A percentile compares a stretch with the other conserved stretches of the same genome.
phyloP scores from a whole-genome alignment of 1,284 basidiomycete species.

The Pseudozyma sp. region DNA sequence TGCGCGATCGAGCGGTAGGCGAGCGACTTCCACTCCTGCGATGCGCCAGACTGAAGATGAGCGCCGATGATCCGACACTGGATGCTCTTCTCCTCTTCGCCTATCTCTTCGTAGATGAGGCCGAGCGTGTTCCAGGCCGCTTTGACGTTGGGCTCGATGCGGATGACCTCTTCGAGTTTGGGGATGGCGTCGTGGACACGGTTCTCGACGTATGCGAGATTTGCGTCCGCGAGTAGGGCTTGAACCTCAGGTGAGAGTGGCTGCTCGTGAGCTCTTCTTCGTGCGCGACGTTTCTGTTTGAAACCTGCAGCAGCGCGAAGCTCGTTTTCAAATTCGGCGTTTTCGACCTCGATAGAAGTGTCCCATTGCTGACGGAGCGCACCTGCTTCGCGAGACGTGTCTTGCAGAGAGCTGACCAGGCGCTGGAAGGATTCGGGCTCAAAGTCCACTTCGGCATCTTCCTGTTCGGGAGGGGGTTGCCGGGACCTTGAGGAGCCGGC shows the following conservation, averaged over 20 bases:
- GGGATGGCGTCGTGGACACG: constrained; percentile 79
- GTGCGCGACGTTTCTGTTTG: constrained; percentile 39
- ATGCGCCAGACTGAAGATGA: constrained; percentile 80
- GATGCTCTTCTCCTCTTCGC: constrained; percentile 78
- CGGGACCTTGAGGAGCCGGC: neutral
- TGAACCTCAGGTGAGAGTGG: constrained; percentile 82
- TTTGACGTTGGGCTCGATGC: constrained; percentile 86
- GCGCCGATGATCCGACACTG: constrained; percentile 90
- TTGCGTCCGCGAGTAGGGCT: constrained; percentile 84
- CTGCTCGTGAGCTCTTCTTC: constrained; percentile 43
- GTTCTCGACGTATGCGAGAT: constrained; percentile 83
- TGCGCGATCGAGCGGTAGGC: constrained; percentile 74
- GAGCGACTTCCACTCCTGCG: constrained; percentile 86
- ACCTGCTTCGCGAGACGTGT: constrained; percentile 40
- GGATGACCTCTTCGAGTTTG: constrained; percentile 89
- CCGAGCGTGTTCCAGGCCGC: constrained; percentile 88
- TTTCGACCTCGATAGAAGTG: constrained; percentile 59
- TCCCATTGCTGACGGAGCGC: constrained; percentile 52
- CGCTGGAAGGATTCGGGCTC: constrained; percentile 54
- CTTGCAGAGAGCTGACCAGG: constrained; percentile 52
- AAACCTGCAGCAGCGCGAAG: constrained; percentile 57
- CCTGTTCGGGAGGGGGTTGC: neutral
- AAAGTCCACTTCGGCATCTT: constrained; percentile 38
- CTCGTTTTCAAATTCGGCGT: constrained; percentile 62
- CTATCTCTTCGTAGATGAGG: constrained; percentile 79